Conservation (phyloP, 768 basidiomycete species). For the Tulasnella sp. region DNA sequence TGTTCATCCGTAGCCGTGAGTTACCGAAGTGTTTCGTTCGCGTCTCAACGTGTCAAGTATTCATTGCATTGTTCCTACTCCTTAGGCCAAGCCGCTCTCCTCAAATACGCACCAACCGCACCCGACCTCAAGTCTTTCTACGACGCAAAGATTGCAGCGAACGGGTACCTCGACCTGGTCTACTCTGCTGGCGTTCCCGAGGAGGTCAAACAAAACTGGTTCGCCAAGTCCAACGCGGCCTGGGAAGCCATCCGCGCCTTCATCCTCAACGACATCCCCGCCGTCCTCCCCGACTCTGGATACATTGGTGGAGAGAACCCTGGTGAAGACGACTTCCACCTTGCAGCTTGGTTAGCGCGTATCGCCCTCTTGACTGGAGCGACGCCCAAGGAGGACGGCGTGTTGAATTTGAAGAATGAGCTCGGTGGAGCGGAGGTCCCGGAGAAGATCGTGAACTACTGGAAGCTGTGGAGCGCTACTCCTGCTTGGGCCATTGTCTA, state of each 20-base stretch:
- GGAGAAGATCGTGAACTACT: constrained; percentile 44
- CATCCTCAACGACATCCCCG: constrained; percentile 44
- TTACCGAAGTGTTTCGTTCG: constrained; percentile 15
- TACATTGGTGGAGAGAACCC: constrained; percentile 51
- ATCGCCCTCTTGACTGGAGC: constrained; percentile 44
- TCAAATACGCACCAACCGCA: constrained; percentile 39
- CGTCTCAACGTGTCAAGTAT: no score
- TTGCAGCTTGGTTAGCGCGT: constrained; percentile 53
- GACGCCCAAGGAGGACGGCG: constrained; percentile 41
- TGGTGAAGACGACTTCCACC: constrained; percentile 55
- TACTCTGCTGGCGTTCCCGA: constrained; percentile 43
- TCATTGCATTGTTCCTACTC: no score
- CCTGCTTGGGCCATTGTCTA: constrained; percentile 44
- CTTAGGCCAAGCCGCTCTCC: not conserved
- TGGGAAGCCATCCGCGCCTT: constrained; percentile 43
- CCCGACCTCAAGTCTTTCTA: constrained; percentile 47
- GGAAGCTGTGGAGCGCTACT: constrained; percentile 46
- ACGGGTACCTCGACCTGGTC: constrained; percentile 45
- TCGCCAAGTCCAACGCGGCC: constrained; percentile 42
- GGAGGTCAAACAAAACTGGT: constrained; percentile 43
- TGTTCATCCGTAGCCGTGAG: constrained; percentile 46
- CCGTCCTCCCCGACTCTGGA: constrained; percentile 43
- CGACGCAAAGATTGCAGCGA: constrained; percentile 43
- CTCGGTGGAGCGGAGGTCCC: constrained; percentile 41
- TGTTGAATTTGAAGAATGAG: constrained; percentile 43